Conservation (phyloP, 2,329 filamentous ascomycete genomes). For the Boeremia lycopersici region DNA sequence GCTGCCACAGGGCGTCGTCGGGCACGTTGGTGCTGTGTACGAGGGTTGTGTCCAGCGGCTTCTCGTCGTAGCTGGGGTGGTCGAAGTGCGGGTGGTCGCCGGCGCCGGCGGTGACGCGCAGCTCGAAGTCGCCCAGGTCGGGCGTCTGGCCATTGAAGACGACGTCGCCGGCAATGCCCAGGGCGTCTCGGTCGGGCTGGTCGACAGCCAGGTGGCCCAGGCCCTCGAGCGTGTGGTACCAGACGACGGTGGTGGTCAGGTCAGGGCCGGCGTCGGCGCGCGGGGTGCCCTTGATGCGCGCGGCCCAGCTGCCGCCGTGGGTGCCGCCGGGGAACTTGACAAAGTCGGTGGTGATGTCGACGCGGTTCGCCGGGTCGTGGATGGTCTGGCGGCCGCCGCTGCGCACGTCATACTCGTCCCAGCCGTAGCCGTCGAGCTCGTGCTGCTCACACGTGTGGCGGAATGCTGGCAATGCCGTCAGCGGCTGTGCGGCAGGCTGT, state of each 20-base stretch:
- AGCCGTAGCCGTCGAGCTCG: constrained; percentile 94
- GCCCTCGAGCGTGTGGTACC: constrained; percentile 83
- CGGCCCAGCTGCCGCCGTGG: constrained; percentile 91
- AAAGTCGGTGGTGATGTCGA: constrained; percentile 92
- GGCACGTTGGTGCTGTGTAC: constrained; percentile 74
- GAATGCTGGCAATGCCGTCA: constrained; percentile 64
- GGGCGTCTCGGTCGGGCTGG: constrained; percentile 52
- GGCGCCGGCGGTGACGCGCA: constrained; percentile 76
- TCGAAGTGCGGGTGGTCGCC: constrained; percentile 61
- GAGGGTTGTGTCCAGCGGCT: constrained; percentile 76
- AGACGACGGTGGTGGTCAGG: constrained; percentile 77
- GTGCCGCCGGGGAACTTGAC: constrained; percentile 87
- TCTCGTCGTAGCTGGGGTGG: constrained; percentile 70
- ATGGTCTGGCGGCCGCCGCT: constrained; percentile 88
- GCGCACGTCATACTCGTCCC: constrained; percentile 94
- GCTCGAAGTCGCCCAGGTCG: constrained; percentile 77
- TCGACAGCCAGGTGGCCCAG: constrained; percentile 68
- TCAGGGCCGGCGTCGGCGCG: constrained; percentile 69
- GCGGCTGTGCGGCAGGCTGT: constrained; percentile 19
- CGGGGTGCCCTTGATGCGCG: constrained; percentile 80
- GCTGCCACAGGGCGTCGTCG: constrained; percentile 79
- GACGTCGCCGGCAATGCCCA: constrained; percentile 66
- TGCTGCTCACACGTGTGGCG: constrained; percentile 96
- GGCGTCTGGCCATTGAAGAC: constrained; percentile 71
- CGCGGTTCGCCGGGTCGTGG: constrained; percentile 83